These are phyloP conservation scores for Exidia glandulosa DNA, from an alignment of 768 basidiomycete species.

Conservation along the genomic window DNA sequence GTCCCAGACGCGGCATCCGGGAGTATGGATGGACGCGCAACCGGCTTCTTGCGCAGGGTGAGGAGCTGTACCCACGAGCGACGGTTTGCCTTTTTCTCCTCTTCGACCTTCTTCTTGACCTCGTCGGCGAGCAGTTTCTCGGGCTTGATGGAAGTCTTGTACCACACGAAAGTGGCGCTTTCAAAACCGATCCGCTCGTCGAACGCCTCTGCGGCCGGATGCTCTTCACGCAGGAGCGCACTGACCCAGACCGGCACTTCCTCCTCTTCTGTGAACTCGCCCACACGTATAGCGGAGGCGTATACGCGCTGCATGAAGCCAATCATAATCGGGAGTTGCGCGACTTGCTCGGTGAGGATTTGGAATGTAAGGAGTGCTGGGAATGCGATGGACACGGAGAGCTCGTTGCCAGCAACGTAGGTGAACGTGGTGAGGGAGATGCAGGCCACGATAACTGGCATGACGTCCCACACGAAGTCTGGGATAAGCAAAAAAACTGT, in stretches of 20 bases:
- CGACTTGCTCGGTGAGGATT: neutral
- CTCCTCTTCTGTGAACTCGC: constrained; percentile 56
- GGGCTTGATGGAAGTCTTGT: neutral
- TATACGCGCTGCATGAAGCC: neutral
- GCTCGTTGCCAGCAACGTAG: neutral
- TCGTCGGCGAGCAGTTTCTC: neutral
- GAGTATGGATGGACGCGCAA: neutral
- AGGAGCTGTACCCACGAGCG: neutral
- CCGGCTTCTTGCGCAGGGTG: neutral
- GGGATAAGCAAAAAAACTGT: neutral
- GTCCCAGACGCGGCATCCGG: neutral
- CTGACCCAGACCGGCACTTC: constrained; percentile 76
- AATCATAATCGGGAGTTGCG: neutral
- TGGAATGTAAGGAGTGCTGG: neutral
- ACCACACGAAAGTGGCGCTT: neutral
- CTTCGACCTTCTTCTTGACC: neutral
- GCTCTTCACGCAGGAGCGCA: constrained; percentile 32
- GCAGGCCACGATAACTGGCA: neutral
- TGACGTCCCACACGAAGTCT: neutral
- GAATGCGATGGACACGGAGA: neutral
- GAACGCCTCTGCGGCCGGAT: neutral
- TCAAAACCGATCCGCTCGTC: neutral
- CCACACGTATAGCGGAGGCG: constrained; percentile 52
- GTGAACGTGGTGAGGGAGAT: neutral
- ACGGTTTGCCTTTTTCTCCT: neutral